Base-by-base conservation (phyloP, 140 eudicot genomes). In the Cichorium intybus region DNA sequence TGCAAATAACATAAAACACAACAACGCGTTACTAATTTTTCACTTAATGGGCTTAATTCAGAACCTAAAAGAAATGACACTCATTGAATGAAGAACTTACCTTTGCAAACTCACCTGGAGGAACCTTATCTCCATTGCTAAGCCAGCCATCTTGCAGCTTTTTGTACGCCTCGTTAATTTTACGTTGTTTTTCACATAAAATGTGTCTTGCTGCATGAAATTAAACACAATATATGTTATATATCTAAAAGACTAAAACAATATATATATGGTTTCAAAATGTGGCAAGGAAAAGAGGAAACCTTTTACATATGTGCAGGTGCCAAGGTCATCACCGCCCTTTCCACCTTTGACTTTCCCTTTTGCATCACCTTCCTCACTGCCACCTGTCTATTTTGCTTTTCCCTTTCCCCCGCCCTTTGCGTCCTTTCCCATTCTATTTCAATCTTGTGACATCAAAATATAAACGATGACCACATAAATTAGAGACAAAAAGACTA, bases 81-180 rank as follows among this genome's bases (percentile, higher is more conserved):
- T 29, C 28, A 17, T 64, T 7, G 43, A 52, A 27, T 11, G 16
- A 26, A 34, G 22, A 24, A 11, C 0, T 53, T 75, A 93, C 99
- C 97, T 93, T 93, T 50, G 97, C 99, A 76, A 93, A 93, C 71
- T 93, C 99, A 52, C 95, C 95, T 10, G 99, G 97, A 60, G 99
- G 99, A 65, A 93, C 99, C 63, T 88, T 93, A 59, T 93, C 99
- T 61, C 97, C 99, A 34, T 82, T 93, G 71, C 73, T 63, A 59
- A 93, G 99, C 99, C 99, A 93, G 41, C 99, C 99, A 66, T 93
- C 99, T 74, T 89, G 99, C 71, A 93, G 81, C 78, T 85, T 93
- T 85, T 93, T 89, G 83, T 86, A 93, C 24, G 97, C 99, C 69
- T 93, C 99, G 74, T 93, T 93, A 54, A 88, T 86, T 71, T 93